Evolutionary conservation across 306 rosid species (phyloP).

Genomic region (Casuarina cunninghamiana): DNA sequence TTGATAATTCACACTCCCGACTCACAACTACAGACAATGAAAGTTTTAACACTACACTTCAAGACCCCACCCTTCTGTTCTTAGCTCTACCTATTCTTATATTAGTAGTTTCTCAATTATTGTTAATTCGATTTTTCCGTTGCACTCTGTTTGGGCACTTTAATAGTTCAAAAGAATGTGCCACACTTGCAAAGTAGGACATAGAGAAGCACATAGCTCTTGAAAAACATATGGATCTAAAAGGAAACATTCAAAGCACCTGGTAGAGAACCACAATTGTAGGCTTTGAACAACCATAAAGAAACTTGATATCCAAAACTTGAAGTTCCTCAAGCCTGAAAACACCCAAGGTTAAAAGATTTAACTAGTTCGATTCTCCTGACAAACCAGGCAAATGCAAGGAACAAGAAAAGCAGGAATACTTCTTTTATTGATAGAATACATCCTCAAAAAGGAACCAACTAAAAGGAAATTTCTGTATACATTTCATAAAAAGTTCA

Average conservation of each 20-base stretch:
- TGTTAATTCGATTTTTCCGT: too few species aligned
- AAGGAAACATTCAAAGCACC: constrained; percentile 38
- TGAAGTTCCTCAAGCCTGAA: constrained; percentile 99
- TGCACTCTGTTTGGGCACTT: too few species aligned
- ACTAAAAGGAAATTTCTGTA: too few species aligned
- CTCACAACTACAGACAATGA: too few species aligned
- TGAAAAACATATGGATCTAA: constrained; percentile 5
- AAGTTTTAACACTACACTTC: too few species aligned
- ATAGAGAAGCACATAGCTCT: constrained; percentile 11
- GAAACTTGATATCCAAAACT: constrained; percentile 95
- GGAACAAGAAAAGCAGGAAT: neutral
- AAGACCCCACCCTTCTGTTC: too few species aligned
- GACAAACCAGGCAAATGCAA: neutral
- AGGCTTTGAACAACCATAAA: constrained; percentile 92
- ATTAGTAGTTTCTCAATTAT: too few species aligned
- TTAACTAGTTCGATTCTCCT: neutral
- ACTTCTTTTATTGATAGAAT: neutral
- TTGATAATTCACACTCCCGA: too few species aligned
- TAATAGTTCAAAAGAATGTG: too few species aligned
- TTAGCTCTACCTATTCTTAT: too few species aligned
- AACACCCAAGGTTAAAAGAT: constrained; percentile 15
- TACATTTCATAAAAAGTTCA: too few species aligned
- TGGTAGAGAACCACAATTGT: constrained; percentile 98
- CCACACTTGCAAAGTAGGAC: neutral
- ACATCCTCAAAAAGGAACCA: neutral